Conservation (phyloP, 148 eudicot species). For the Agrostemma githago region DNA sequence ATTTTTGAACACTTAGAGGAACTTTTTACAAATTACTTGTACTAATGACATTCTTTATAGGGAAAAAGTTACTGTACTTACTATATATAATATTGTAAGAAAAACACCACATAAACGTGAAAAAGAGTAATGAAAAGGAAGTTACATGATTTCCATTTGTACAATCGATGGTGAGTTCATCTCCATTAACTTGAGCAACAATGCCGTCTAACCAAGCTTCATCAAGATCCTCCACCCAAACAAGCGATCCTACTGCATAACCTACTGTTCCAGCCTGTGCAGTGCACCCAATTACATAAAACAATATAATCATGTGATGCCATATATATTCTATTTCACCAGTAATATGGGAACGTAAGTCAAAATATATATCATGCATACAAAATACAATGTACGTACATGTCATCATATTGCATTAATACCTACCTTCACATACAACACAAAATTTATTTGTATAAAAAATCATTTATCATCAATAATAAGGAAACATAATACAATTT, state of each 20-base stretch:
- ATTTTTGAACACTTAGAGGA: too few relatives aligned
- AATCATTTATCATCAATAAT: not conserved
- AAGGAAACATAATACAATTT: not conserved
- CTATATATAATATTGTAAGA: too few relatives aligned
- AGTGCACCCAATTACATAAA: constrained; percentile 9
- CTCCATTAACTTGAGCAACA: constrained; percentile 65
- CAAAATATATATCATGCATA: not conserved
- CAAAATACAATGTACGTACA: not conserved
- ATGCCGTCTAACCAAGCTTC: constrained; percentile 89
- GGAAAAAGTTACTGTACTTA: too few relatives aligned
- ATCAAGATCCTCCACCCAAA: constrained; percentile 92
- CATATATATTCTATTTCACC: not conserved
- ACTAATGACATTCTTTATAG: not conserved
- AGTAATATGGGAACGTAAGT: not conserved
- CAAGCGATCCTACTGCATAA: constrained; percentile 69
- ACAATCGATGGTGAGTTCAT: constrained; percentile 47
- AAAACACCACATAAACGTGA: not conserved
- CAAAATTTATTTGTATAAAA: not conserved
- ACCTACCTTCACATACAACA: not conserved
- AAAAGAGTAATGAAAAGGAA: constrained; percentile 6
- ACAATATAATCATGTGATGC: not conserved
- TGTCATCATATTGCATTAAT: not conserved
- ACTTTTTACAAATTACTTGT: not conserved
- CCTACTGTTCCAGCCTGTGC: constrained; percentile 44
- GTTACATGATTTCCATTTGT: constrained; percentile 44